Evolutionary conservation across 495 filamentous ascomycete species (phyloP).

Genomic region (Parathielavia appendiculata): DNA sequence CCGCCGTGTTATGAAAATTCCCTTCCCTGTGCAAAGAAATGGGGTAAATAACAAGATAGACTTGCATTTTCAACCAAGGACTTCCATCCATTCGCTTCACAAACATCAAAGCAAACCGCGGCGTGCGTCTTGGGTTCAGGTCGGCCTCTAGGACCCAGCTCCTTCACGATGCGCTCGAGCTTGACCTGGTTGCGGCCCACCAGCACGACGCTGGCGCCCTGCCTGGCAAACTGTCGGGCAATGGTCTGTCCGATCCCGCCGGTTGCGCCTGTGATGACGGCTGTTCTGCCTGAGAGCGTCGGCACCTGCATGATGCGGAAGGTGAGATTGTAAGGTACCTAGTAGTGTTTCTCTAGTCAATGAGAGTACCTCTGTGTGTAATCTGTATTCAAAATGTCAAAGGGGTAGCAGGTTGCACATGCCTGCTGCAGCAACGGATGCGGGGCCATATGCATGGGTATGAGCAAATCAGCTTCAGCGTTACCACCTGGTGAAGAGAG

Average conservation of each 20-base stretch:
- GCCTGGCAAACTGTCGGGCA: constrained; percentile 57
- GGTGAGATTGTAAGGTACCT: no score
- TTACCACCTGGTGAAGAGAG: no score
- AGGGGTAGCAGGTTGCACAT: no score
- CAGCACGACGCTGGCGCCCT: constrained; percentile 56
- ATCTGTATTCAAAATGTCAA: no score
- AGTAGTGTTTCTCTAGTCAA: no score
- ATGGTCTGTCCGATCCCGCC: constrained; percentile 49
- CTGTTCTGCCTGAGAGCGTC: constrained; percentile 33
- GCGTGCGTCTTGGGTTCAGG: constrained; percentile 4
- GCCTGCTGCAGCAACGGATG: background rate
- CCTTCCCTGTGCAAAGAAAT: no score
- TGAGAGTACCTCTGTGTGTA: no score
- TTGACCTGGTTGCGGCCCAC: constrained; percentile 44
- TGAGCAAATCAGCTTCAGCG: no score
- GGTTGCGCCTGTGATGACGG: constrained; percentile 38
- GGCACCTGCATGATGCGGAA: no score
- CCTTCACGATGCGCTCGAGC: constrained; percentile 32
- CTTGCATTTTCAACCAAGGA: constrained; percentile 10
- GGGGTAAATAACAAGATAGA: background rate
- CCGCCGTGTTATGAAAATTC: background rate
- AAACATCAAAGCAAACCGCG: constrained; percentile 29
- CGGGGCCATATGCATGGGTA: background rate
- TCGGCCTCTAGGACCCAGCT: constrained; percentile 15
- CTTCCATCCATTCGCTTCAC: constrained; percentile 17